Base-by-base conservation (phyloP, 306 rosid genomes). In the Cyclanthera cordifolia region DNA sequence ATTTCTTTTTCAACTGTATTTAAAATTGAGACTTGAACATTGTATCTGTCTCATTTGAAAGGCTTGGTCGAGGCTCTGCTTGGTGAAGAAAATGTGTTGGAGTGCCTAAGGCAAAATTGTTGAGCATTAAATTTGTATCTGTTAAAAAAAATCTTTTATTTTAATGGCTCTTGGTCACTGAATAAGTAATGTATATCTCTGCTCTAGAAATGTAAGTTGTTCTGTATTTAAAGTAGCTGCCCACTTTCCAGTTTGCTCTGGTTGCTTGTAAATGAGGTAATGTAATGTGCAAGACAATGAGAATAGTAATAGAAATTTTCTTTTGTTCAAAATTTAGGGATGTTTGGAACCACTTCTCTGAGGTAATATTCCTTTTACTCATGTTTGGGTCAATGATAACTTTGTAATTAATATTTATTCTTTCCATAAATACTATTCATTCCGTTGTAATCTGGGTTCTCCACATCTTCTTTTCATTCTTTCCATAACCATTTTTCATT, bases 61-160 rank as follows among this genome's bases (percentile, higher is more conserved):
- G 97, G 95, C 61, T 83, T 92, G 82, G 95, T 89, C 10, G 80
- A 56, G 84, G 68, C 75, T 71, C 85, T 92, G 73, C 84, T 87
- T 2, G 92, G 92, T 0, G 89, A 85, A 80, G 81, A 81, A 61
- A 67, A 85, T 50, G 85, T 87, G 9, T 82, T 92, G 77, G 69
- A 83, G 65, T 82, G 84, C 72, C 82, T 92, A 80, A 81, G 79
- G 59, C 63, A 10, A 39, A 37, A 30, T 17, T 50, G 12, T 32
- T 24, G 13, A 43, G 24, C 45, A 30, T 16, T 7, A 16, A 30
- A 30, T 58, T n/a, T n/a, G n/a, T n/a, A n/a, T n/a, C n/a, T n/a
- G n/a, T n/a, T n/a, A n/a, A n/a, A n/a, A n/a, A n/a, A n/a, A 55
- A 25, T 17, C 8, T 32, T 4, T 19, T 1, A 60, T 9, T 60